Conservation (phyloP, 176 grass and related monocot genomes). For the Hordeum vulgare region DNA sequence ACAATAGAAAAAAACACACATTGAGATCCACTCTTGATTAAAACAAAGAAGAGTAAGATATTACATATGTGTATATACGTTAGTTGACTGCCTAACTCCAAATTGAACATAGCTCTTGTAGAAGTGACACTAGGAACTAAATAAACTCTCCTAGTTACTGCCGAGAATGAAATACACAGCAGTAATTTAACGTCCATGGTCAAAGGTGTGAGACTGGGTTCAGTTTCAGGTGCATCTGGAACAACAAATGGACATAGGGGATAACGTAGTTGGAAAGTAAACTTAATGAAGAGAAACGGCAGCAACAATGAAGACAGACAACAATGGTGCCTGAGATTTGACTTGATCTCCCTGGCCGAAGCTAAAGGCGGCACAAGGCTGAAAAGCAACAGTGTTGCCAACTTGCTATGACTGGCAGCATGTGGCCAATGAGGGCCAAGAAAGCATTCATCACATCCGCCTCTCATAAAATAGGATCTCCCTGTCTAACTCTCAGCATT, state of each 20-base stretch:
- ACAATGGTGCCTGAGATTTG: neutral
- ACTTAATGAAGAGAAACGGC: neutral
- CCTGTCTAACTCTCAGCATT: neutral
- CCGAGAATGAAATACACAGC: neutral
- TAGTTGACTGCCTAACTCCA: neutral
- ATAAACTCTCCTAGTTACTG: neutral
- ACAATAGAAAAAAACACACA: neutral
- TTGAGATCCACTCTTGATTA: neutral
- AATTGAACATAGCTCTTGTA: neutral
- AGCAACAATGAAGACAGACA: neutral
- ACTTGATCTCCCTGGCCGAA: neutral
- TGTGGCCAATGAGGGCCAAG: neutral
- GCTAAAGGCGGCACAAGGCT: neutral
- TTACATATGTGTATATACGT: neutral
- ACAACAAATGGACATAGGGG: neutral
- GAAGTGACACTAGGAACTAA: neutral
- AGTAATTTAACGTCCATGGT: neutral
- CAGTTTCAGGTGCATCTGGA: neutral
- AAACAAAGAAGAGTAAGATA: neutral
- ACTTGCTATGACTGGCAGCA: neutral
- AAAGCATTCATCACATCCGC: neutral
- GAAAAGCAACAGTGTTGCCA: neutral
- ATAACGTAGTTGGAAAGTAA: neutral
- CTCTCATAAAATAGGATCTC: neutral
- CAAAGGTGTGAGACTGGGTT: neutral